These are phyloP conservation scores for Cladorrhinum samala DNA, from an alignment of 495 filamentous ascomycete genomes.

Conservation along the genomic window DNA sequence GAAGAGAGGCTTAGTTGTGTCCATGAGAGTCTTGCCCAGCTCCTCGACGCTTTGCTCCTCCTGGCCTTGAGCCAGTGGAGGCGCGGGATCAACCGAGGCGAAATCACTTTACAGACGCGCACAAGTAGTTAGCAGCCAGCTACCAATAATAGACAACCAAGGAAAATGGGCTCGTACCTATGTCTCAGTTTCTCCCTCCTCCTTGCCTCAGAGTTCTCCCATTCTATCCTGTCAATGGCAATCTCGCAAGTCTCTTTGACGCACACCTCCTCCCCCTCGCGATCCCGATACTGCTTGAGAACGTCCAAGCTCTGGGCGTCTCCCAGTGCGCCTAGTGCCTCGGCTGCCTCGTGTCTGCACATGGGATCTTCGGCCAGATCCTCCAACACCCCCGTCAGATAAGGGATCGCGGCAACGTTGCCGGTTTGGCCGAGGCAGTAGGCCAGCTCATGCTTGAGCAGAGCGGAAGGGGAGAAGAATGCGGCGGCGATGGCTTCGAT, in stretches of 20 bases:
- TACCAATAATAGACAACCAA: background rate
- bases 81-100: slow-evolving; percentile 91
- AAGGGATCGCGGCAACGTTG: slow-evolving; percentile 65
- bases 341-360: slow-evolving; percentile 94
- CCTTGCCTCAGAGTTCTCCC: slow-evolving; percentile 71
- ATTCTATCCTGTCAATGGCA: slow-evolving; percentile 87
- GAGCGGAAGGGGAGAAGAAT: slow-evolving; percentile 74
- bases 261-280: slow-evolving; percentile 62
- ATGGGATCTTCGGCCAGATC: slow-evolving; percentile 80
- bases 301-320: slow-evolving; percentile 64
- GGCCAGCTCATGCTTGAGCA: slow-evolving; percentile 91
- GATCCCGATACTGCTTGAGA: slow-evolving; percentile 63
- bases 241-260: slow-evolving; percentile 97
- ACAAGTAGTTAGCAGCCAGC: background rate
- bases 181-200: slow-evolving; percentile 68
- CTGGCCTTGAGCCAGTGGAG: slow-evolving; percentile 64
- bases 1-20: slow-evolving; percentile 76
- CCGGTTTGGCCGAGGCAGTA: slow-evolving; percentile 93
- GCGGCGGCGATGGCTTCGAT: slow-evolving; percentile 91
- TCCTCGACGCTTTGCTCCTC: slow-evolving; percentile 61
- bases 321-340: slow-evolving; percentile 87
- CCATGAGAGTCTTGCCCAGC: slow-evolving; percentile 67
- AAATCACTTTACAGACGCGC: slow-evolving; percentile 91
- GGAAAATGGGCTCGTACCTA: slow-evolving; percentile 48
- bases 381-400: slow-evolving; percentile 69